phyloP scores from a whole-genome alignment of 331 rosid genomes.

The Rhamnella rubrinervis region DNA sequence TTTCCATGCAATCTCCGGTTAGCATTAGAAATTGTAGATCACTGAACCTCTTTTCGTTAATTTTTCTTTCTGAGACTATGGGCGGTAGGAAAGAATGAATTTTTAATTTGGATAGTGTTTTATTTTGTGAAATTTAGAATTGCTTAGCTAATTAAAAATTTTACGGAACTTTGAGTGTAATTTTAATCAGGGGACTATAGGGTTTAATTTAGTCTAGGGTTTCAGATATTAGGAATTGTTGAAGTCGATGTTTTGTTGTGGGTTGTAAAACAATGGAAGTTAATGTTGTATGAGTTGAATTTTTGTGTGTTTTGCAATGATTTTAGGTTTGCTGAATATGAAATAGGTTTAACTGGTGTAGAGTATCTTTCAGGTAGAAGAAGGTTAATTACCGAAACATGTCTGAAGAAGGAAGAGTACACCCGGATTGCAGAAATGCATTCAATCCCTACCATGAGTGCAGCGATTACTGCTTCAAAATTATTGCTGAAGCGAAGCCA shows the following conservation, averaged over 20 bases:
- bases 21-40: not conserved
- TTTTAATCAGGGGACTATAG: no score
- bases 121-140: not conserved
- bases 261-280: not conserved
- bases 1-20: no score
- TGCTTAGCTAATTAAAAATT: no score
- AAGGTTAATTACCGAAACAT: not conserved
- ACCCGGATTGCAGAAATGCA: constrained; percentile 91
- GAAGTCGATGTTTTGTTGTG: not conserved
- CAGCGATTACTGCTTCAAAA: constrained; percentile 73
- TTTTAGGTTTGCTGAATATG: no score
- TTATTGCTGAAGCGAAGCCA: constrained; percentile 70
- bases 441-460: constrained; percentile 84
- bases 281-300: constrained; percentile 2
- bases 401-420: constrained; percentile 76
- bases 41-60: not conserved
- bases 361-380: not conserved
- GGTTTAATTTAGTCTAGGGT: no score
- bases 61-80: not conserved
- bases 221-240: no score
- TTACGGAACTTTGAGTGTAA: no score
- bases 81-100: no score
- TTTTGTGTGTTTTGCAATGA: not conserved
- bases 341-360: no score
- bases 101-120: not conserved